Base-by-base conservation (phyloP, 257 asterid genomes). In the Cynanchum wilfordii region DNA sequence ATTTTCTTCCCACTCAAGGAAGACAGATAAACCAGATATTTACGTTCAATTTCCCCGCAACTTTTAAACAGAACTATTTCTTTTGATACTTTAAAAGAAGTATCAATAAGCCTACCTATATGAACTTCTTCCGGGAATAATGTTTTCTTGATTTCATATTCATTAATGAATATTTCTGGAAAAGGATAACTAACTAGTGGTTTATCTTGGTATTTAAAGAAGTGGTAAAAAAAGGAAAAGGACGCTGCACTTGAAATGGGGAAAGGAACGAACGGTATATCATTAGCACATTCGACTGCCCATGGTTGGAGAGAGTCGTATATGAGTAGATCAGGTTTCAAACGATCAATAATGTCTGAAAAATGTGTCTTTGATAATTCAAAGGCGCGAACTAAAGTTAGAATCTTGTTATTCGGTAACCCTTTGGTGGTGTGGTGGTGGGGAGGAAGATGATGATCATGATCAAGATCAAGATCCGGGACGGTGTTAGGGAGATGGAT, bases 361-460 rank as follows among this genome's bases (percentile, higher is more conserved):
- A 76, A 71, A 36, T 25, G 55, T 0, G 57, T 10, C 22, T 63
- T 42, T 54, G 76, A 44, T 13, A 8, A 20, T 0, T 54, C 55
- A 55, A 64, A 71, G 20, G 73, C 62, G 8, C 0, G 10, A 2
- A 70, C 17, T 44, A 65, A 76, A 17, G 45, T 44, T 2, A 55
- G 0, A 12, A 40, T 6, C 16, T 71, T 52, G 42, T 77, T 57
- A 15, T 76, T 52, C 12, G 80, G 80, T 10, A 76, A 27, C 54
- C 68, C 47, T 45, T 70, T 77, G 52, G 76, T 71, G n/a, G 80
- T 76, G 49, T 76, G 80, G 40, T 70, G 15, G 0, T 64, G 76
- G 10, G 80, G 79, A 60, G 75, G 75, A 73, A 55, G 68, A 30
- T 30, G 33, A 30, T 30, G 33, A 30, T 30, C 33, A 30, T 30